Evolutionary conservation across 352 stramenopile genomes (phyloP).

Genomic region (Phytophthora quininea): DNA sequence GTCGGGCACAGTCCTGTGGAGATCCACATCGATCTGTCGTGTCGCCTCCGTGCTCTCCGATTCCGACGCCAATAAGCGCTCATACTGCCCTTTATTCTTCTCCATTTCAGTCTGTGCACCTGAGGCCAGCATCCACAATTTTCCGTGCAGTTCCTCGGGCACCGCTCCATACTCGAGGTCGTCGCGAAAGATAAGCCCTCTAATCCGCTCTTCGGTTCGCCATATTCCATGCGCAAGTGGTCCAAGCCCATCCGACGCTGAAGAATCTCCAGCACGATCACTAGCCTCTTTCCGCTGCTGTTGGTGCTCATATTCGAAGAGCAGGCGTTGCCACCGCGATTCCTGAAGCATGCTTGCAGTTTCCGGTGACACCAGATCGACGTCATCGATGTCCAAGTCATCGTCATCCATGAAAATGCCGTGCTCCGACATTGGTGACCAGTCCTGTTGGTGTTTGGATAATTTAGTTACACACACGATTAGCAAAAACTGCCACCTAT

Average conservation of each 20-base stretch:
- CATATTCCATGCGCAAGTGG: conserved; percentile 80
- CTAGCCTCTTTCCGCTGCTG: conserved; percentile 54
- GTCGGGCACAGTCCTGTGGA: conserved; percentile 73
- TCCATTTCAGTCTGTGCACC: conserved; percentile 74
- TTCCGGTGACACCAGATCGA: conserved; percentile 49
- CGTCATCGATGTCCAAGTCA: conserved; percentile 33
- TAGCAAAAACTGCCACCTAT: not conserved
- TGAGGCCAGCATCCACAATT: conserved; percentile 82
- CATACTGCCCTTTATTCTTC: conserved; percentile 60
- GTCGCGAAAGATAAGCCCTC: conserved; percentile 65
- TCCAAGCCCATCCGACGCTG: conserved; percentile 54
- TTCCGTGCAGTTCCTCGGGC: conserved; percentile 72
- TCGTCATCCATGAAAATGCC: conserved; percentile 48
- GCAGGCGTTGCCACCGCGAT: conserved; percentile 61
- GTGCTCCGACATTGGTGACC: conserved; percentile 52
- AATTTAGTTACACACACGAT: not conserved
- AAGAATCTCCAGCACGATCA: conserved; percentile 36
- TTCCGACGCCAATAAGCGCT: conserved; percentile 55
- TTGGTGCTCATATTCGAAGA: conserved; percentile 76
- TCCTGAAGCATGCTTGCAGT: conserved; percentile 58
- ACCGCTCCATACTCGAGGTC: conserved; percentile 61
- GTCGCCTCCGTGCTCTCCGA: conserved; percentile 71
- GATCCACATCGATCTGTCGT: conserved; percentile 85
- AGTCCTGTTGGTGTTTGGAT: conserved; percentile 32
- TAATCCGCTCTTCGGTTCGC: conserved; percentile 83